Conservation (phyloP, 73 alveolate species). For the Paramecium sonneborni region DNA sequence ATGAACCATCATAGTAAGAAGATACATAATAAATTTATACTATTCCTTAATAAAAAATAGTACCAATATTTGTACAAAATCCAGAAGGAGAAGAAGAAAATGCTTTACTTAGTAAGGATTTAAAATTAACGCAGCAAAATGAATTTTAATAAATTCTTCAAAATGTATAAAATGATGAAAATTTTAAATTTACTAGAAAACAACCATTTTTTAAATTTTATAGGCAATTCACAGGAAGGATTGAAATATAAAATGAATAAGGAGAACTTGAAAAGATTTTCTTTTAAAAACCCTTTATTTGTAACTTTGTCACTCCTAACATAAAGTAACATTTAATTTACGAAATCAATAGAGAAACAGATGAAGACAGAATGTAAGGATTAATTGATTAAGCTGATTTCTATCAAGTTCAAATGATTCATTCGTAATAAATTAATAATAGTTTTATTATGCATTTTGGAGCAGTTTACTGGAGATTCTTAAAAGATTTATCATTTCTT, state of each 20-base stretch:
- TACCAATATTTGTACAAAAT: neutral
- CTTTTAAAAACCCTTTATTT: slow-evolving; percentile 59
- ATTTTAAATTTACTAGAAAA: neutral
- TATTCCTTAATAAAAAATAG: neutral
- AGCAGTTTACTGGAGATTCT: slow-evolving; percentile 59
- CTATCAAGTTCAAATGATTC: slow-evolving; percentile 21
- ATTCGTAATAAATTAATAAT: slow-evolving; percentile 6
- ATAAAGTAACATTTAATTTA: slow-evolving; percentile 53
- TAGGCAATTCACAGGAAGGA: slow-evolving; percentile 32
- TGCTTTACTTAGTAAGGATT: neutral
- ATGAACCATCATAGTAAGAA: neutral
- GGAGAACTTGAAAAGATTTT: slow-evolving; percentile 3
- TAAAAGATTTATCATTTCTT: slow-evolving; percentile 50
- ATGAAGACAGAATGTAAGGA: slow-evolving; percentile 63
- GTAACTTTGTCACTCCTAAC: slow-evolving; percentile 58
- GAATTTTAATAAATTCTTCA: neutral
- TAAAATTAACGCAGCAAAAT: neutral
- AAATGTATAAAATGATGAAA: neutral
- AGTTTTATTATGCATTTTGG: slow-evolving; percentile 28
- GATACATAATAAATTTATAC: neutral
- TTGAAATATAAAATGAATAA: neutral
- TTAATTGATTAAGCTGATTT: slow-evolving; percentile 18
- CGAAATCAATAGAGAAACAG: slow-evolving; percentile 63
- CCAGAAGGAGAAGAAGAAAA: neutral
- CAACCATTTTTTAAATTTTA: slow-evolving; percentile 2